Conservation (phyloP, 2,329 filamentous ascomycete species). For the Triangularia setosa region DNA sequence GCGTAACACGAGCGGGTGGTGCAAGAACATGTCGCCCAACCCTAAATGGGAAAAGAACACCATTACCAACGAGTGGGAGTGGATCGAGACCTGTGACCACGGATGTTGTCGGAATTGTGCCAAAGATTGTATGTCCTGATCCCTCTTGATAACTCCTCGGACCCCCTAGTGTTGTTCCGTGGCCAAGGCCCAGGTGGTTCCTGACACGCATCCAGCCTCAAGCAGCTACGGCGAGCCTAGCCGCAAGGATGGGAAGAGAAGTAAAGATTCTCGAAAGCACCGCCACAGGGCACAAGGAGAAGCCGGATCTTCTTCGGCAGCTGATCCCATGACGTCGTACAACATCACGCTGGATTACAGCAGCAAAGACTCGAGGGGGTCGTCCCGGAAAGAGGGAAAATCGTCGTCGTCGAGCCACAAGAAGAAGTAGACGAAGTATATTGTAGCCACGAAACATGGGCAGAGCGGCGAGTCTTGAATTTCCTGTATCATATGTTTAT, state of each 20-base stretch:
- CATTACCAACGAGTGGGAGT: slow-evolving; percentile 33
- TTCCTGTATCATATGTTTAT: slow-evolving; percentile 1
- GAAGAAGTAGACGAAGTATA: slow-evolving; percentile 1
- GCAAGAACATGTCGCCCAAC: slow-evolving; percentile 35
- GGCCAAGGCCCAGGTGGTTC: slow-evolving; percentile 8
- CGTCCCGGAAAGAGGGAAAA: slow-evolving; percentile 10
- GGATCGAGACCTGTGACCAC: slow-evolving; percentile 46
- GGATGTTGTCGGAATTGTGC: slow-evolving; percentile 50
- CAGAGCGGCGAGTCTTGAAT: not conserved
- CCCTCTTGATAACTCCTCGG: not conserved
- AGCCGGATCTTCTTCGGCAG: not conserved
- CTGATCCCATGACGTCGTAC: slow-evolving; percentile 20
- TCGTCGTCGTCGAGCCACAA: slow-evolving; percentile 1
- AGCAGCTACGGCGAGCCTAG: not conserved
- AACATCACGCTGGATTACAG: slow-evolving; percentile 31
- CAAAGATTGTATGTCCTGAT: slow-evolving; percentile 36
- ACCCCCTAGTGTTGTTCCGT: not conserved
- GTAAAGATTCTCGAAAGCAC: slow-evolving; percentile 15
- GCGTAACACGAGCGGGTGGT: slow-evolving; percentile 52
- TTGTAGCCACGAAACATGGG: not conserved
- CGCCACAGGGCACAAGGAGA: slow-evolving; percentile 4
- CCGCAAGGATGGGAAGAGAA: slow-evolving; percentile 11
- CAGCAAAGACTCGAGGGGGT: slow-evolving; percentile 21
- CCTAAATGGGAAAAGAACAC: slow-evolving; percentile 31
- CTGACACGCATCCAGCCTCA: slow-evolving; percentile 13